Conservation (phyloP, 139 green algal genomes). For the Chlamydomonas incerta region DNA sequence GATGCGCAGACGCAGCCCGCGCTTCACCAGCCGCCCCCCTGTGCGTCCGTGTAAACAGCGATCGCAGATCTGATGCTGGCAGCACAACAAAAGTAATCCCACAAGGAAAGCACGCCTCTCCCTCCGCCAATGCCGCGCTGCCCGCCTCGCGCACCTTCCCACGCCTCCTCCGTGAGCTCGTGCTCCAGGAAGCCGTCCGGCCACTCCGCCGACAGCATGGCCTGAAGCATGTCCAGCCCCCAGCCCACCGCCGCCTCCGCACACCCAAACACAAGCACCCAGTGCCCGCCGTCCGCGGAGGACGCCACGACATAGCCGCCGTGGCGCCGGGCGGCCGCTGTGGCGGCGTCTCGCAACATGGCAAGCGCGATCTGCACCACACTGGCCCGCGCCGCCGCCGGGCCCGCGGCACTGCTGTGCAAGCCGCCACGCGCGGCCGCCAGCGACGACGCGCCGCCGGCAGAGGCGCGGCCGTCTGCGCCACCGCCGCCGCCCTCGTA, state of each 20-base stretch:
- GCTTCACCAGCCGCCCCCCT: conserved; percentile 8
- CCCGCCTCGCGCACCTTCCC: conserved; percentile 3
- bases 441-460: neutral
- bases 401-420: no score
- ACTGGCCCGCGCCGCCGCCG: no score
- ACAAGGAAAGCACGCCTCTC: neutral
- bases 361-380: neutral
- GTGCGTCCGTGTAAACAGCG: neutral
- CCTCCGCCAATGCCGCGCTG: neutral
- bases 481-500: neutral
- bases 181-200: conserved; percentile 32
- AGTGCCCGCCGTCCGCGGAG: conserved; percentile 15
- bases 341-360: neutral
- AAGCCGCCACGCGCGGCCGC: neutral
- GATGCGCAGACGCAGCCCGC: conserved; percentile 26
- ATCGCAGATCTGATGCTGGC: neutral
- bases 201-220: conserved; percentile 28
- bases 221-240: conserved; percentile 34
- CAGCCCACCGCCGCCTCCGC: conserved; percentile 20
- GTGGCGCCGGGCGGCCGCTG: neutral
- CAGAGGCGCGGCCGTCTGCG: neutral
- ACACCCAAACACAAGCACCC: conserved; percentile 33
- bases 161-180: conserved; percentile 37
- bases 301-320: conserved; percentile 34
- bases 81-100: neutral